Evolutionary conservation across 2,329 filamentous ascomycete species (phyloP), one percentile per base, ranked within the genome.

Genomic region (Hymenoscyphus scutula): DNA sequence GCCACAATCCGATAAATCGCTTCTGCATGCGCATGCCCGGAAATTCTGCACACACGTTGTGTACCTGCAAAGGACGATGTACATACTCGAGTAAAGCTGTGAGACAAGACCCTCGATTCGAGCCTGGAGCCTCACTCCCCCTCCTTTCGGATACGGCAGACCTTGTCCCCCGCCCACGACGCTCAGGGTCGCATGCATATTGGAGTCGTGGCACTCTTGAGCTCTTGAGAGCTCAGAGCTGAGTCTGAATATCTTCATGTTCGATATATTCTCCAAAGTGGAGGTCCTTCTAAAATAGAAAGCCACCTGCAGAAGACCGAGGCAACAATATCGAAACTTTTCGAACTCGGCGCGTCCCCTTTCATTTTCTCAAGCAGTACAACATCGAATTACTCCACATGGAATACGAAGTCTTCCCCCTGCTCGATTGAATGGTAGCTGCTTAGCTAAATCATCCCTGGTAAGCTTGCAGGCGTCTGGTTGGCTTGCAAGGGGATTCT

Each of bases 201-300:
- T 27, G 7, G 19, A 5, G 19, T 10, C 19, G 25, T 51, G 19
- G 45, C 23, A 25, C 19, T 25, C 23, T 23, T n/a, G n/a, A n/a
- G n/a, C n/a, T n/a, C n/a, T n/a, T n/a, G n/a, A n/a, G n/a, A n/a
- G n/a, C n/a, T n/a, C 11, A 25, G 45, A 51, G 45, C 45, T 51
- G 45, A 27, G 23, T 51, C 19, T 51, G 45, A 23, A 51, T 23
- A 23, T 25, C 23, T 23, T 13, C 23, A 23, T 11, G 19, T 37
- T 37, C 34, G 13, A 37, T 5, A 13, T 37, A 37, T 37, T 37
- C 34, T 37, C 13, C 34, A 37, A 25, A 51, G 4, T 23, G 10
- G n/a, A n/a, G n/a, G n/a, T n/a, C 45, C 11, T 51, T 51, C 45
- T 19, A 51, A 51, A 51, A 51, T 51, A 51, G 45, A 51, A 51